phyloP scores from a whole-genome alignment of 805 yeast genomes.

The Hanseniaspora occidentalis region DNA sequence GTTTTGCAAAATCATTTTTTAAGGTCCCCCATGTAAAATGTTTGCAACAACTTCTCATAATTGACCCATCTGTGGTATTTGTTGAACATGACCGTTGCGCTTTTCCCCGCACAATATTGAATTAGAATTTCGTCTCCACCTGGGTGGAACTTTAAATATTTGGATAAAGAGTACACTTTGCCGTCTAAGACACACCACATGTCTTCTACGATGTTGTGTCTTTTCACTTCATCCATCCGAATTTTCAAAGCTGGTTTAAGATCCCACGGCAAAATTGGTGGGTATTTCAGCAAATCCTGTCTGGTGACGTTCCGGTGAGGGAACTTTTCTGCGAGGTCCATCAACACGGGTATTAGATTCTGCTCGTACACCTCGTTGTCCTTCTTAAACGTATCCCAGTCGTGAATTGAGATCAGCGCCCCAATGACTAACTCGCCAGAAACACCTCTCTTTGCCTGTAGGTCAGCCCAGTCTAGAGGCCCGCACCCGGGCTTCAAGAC shows the following conservation, averaged over 20 bases:
- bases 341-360: neutral
- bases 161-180: slow-evolving; percentile 76
- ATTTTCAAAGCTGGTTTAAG: slow-evolving; percentile 34
- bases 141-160: slow-evolving; percentile 78
- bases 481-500: slow-evolving; percentile 25
- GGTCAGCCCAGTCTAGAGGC: slow-evolving; percentile 22
- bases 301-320: neutral
- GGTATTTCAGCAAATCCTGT: neutral
- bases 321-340: neutral
- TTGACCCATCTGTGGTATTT: slow-evolving; percentile 73
- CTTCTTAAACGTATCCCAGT: slow-evolving; percentile 4
- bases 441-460: slow-evolving; percentile 9
- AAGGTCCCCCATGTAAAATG: slow-evolving; percentile 60
- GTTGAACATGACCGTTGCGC: slow-evolving; percentile 66
- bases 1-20: slow-evolving; percentile 3
- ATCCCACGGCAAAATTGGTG: slow-evolving; percentile 7
- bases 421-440: slow-evolving; percentile 10
- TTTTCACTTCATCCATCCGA: slow-evolving; percentile 41
- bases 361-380: neutral
- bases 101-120: slow-evolving; percentile 63
- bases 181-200: slow-evolving; percentile 80
- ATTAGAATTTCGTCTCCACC: slow-evolving; percentile 77
- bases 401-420: slow-evolving; percentile 8
- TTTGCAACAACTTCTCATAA: slow-evolving; percentile 66
- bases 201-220: slow-evolving; percentile 50